phyloP scores from a whole-genome alignment of 257 asterid species.

The Solanum lignicaule region DNA sequence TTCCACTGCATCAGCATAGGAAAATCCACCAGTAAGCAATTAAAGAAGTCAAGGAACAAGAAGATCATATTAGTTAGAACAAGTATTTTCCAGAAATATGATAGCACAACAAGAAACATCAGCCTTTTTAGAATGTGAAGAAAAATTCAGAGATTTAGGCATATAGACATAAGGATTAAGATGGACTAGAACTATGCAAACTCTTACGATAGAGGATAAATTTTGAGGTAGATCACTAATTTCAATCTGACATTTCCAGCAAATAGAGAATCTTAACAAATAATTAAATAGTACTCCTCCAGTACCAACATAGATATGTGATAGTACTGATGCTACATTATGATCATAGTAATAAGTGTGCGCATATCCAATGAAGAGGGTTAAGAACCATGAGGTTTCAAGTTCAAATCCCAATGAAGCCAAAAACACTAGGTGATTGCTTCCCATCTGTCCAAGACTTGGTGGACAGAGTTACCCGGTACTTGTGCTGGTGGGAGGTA shows the following conservation, averaged over 20 bases:
- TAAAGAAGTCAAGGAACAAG: not conserved
- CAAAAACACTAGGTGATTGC: not conserved
- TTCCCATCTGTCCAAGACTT: not conserved
- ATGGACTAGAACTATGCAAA: not conserved
- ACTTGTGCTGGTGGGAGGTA: not conserved
- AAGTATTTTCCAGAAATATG: not conserved
- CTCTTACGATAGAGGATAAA: not conserved
- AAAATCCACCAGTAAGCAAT: constrained; percentile 3
- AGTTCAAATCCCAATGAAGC: not conserved
- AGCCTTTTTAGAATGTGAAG: not conserved
- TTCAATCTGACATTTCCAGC: not conserved
- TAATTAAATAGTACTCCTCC: not conserved
- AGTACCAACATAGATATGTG: not conserved
- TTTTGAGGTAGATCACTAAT: not conserved
- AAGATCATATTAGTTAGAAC: not conserved
- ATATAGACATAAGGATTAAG: not conserved
- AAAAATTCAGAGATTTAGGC: not conserved
- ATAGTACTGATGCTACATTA: not conserved
- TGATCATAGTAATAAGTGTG: not conserved
- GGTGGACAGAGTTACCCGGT: not conserved
- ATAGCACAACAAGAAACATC: not conserved
- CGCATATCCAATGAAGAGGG: not conserved
- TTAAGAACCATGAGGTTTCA: not conserved
- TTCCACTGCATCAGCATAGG: constrained; percentile 52
- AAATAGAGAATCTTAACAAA: not conserved